Evolutionary conservation across 2,329 filamentous ascomycete species (phyloP), one percentile per base, ranked within the genome.

Genomic region (Bipolaris cookei): DNA sequence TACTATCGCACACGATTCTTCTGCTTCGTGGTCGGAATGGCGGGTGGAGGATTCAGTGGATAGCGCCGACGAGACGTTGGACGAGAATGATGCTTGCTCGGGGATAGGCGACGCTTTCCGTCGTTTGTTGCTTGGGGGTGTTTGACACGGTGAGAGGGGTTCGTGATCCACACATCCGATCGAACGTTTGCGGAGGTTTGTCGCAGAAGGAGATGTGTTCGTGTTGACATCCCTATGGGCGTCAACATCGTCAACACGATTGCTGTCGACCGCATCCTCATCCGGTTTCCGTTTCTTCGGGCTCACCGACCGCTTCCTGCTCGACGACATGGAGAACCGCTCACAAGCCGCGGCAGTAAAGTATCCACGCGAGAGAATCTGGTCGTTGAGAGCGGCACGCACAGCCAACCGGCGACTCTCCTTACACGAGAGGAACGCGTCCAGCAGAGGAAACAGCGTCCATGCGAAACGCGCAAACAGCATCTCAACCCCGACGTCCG

Each of bases 391-490:
- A 30, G 41, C 8, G 14, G 41, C 16, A 8, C 41, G 30, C 3
- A 38, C 32, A 48, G 45, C 14, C 23, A 55, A 41, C 6, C 56
- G 41, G 43, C 46, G 45, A n/a, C 18, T 34, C 43, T 51, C 46
- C 13, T 48, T 34, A 28, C 47, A 38, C 28, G 41, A 48, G n/a
- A 59, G 41, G 37, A 59, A 52, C 13, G 51, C 42, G 4, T 51
- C 51, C 6, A 59, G 44, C 8, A 55, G 46, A 16, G 56, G 41
- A 23, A 59, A 59, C 38, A 59, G 51, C 23, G 42, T 42, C 56
- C 46, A 59, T 28, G 56, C 56, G 30, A 59, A 59, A 6, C 56
- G 46, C 11, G 56, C 32, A 97, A 97, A 55, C 23, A 58, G 51
- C 35, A 41, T 51, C 20, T 58, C 51, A 14, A 49, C 38, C 21